Percentiles rank a stretch among this genome's conserved stretches.
Evolutionary conservation across 331 rosid species (phyloP).

Genomic region (Arachis monticola): DNA sequence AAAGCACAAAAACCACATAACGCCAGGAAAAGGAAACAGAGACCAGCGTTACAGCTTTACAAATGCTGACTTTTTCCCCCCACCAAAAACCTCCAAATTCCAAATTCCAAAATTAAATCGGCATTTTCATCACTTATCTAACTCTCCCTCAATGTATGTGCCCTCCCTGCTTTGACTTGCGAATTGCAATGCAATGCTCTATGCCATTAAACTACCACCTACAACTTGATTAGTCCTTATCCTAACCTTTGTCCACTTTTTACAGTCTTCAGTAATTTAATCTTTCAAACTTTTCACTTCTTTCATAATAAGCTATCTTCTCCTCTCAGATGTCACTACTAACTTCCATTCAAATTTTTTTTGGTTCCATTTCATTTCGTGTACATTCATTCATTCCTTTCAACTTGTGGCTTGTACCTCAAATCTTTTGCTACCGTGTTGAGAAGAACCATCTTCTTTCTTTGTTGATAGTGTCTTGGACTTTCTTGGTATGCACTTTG

Average conservation of each 20-base stretch:
- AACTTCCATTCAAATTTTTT: constrained; percentile 21
- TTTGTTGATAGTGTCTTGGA: constrained; percentile 53
- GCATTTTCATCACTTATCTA: constrained; percentile 36
- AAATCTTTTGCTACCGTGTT: constrained; percentile 59
- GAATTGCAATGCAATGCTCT: constrained; percentile 42
- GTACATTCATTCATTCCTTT: background rate
- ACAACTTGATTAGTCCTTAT: constrained; percentile 33
- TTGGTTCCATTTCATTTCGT: constrained; percentile 5
- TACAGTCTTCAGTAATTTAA: constrained; percentile 26
- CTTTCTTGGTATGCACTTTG: constrained; percentile 91
- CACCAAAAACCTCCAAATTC: constrained; percentile 35
- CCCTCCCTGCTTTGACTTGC: constrained; percentile 49
- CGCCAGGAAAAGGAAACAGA: constrained; percentile 20
- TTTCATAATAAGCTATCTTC: background rate
- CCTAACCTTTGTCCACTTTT: constrained; percentile 38
- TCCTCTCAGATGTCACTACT: constrained; percentile 29
- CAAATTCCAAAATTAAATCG: constrained; percentile 34
- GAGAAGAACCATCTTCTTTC: constrained; percentile 55
- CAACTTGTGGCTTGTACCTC: constrained; percentile 32
- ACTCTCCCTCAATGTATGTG: constrained; percentile 39
- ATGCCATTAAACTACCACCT: constrained; percentile 1
- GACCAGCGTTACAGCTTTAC: constrained; percentile 33
- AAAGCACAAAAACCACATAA: constrained; percentile 30
- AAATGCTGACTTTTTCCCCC: constrained; percentile 19
- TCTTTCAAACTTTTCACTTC: constrained; percentile 9